A percentile compares a stretch with the other conserved stretches of the same genome.
These are phyloP conservation scores for Turnera subulata DNA, from an alignment of 345 rosid species.

Conservation along the genomic window DNA sequence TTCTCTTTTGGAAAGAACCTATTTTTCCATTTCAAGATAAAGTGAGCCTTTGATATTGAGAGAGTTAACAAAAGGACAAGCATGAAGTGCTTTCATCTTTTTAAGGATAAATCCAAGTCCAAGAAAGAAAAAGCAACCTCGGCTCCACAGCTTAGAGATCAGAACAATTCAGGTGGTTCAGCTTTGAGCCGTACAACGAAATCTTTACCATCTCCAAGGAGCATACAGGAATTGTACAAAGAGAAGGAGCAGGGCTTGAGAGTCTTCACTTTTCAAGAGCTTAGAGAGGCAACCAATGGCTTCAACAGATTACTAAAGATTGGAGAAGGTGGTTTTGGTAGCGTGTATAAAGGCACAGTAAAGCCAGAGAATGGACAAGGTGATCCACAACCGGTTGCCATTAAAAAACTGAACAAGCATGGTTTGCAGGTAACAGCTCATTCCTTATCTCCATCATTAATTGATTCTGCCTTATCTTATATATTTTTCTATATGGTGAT, in stretches of 20 bases:
- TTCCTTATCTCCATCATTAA: background rate
- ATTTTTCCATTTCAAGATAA: background rate
- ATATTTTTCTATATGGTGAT: background rate
- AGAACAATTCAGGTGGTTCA: slow-evolving; percentile 12
- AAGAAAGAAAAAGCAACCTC: slow-evolving; percentile 36
- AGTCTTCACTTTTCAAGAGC: slow-evolving; percentile 62
- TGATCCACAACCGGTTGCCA: slow-evolving; percentile 53
- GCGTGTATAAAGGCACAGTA: slow-evolving; percentile 77
- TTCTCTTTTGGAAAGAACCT: background rate
- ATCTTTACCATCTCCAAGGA: slow-evolving; percentile 59
- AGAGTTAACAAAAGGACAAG: background rate
- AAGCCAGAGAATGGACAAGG: slow-evolving; percentile 29
- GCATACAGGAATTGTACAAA: slow-evolving; percentile 57
- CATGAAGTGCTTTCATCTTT: slow-evolving; percentile 39
- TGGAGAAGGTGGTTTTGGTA: slow-evolving; percentile 98
- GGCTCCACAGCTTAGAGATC: slow-evolving; percentile 47
- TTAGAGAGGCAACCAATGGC: slow-evolving; percentile 62
- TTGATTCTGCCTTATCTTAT: background rate
- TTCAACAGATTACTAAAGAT: slow-evolving; percentile 63
- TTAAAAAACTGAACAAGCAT: slow-evolving; percentile 74
- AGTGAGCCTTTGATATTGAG: slow-evolving; percentile 1
- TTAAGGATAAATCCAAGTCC: slow-evolving; percentile 44
- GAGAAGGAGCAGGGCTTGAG: slow-evolving; percentile 55
- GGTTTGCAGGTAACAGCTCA: slow-evolving; percentile 65
- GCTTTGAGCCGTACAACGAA: slow-evolving; percentile 24